phyloP scores from a whole-genome alignment of 1,284 basidiomycete genomes.

The Trametes hirsuta region DNA sequence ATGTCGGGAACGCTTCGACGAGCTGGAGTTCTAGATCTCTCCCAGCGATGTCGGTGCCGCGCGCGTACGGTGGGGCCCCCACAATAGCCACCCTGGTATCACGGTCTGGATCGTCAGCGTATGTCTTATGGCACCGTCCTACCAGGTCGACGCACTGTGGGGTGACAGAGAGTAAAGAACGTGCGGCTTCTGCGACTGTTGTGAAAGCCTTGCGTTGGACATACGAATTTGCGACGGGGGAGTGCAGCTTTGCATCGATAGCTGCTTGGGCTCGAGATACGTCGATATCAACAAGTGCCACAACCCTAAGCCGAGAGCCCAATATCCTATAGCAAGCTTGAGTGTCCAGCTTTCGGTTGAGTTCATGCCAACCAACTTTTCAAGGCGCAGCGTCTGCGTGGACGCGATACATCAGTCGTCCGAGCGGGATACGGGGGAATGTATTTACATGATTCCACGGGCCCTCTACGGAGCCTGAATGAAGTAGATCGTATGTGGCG shows the following conservation, averaged over 20 bases:
- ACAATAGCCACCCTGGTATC: constrained; percentile 52
- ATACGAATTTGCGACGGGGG: constrained; percentile 7
- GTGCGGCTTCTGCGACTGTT: constrained; percentile 18
- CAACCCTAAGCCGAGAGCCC: constrained; percentile 16
- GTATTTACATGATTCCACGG: constrained; percentile 47
- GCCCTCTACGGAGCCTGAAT: constrained; percentile 42
- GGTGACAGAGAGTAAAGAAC: neutral
- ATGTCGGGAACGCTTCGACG: constrained; percentile 54
- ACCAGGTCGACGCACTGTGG: constrained; percentile 16
- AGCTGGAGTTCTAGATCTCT: constrained; percentile 61
- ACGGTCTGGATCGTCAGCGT: neutral
- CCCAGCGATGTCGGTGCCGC: constrained; percentile 50
- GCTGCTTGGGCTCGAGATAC: constrained; percentile 17
- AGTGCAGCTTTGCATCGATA: constrained; percentile 16
- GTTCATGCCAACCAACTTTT: constrained; percentile 14
- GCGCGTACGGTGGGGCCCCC: constrained; percentile 59
- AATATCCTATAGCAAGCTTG: constrained; percentile 20
- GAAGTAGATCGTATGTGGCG: neutral
- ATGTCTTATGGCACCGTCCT: too few relatives aligned
- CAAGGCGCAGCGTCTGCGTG: constrained; percentile 25
- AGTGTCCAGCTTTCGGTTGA: neutral
- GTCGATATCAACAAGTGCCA: constrained; percentile 28
- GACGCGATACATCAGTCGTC: neutral
- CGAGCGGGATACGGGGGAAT: neutral
- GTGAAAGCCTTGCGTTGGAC: constrained; percentile 18